Percentiles rank a stretch among this genome's conserved stretches.
Evolutionary conservation across 768 basidiomycete genomes (phyloP).

Genomic region (Rubroboletus satanas): DNA sequence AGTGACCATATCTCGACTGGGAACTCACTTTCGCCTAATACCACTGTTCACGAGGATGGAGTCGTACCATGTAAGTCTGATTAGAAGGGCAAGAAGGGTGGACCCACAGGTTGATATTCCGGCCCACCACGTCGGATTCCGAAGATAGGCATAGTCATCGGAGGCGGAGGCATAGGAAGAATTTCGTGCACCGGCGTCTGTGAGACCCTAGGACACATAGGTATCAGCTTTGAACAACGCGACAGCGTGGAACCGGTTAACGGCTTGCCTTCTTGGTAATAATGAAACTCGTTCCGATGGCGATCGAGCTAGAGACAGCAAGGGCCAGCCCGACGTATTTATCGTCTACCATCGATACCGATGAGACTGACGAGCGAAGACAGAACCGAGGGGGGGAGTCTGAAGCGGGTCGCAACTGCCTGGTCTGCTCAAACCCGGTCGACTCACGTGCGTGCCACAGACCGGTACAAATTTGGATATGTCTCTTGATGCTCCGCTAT

Average conservation of each 20-base stretch:
- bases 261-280: constrained; percentile 92
- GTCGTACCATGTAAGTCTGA: constrained; percentile 7
- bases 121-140: constrained; percentile 95
- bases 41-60: constrained; percentile 52
- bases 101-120: constrained; percentile 87
- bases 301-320: constrained; percentile 77
- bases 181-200: constrained; percentile 67
- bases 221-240: constrained; percentile 10
- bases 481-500: not conserved
- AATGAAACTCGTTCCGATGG: constrained; percentile 95
- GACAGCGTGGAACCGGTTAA: not conserved
- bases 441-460: constrained; percentile 25
- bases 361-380: not conserved
- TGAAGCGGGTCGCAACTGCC: not conserved
- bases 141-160: constrained; percentile 81
- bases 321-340: constrained; percentile 93
- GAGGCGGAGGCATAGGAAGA: constrained; percentile 56
- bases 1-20: not conserved
- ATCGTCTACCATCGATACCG: constrained; percentile 69
- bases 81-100: not conserved
- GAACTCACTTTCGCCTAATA: constrained; percentile 83
- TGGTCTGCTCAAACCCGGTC: not conserved
- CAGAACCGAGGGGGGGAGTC: not conserved
- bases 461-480: constrained; percentile 14
- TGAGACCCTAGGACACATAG: constrained; percentile 63